Conservation (phyloP, 768 basidiomycete genomes). For the Auriculariales sp. region DNA sequence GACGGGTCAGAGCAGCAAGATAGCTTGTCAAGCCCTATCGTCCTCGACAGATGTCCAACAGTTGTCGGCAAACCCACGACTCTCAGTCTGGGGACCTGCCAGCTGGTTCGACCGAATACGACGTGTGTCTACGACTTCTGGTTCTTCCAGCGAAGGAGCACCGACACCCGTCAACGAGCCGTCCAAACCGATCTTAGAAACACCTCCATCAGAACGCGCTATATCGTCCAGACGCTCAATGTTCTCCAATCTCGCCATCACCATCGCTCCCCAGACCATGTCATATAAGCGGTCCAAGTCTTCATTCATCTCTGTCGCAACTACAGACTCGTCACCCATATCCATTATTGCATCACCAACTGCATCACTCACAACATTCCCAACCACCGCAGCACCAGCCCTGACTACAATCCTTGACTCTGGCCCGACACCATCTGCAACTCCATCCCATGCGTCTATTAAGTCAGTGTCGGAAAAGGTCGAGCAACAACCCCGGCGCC, state of each 20-base stretch:
- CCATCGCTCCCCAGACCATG: background rate
- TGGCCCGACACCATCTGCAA: background rate
- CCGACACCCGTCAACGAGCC: background rate
- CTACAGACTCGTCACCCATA: constrained; percentile 18
- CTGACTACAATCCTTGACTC: constrained; percentile 3
- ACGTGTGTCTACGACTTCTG: background rate
- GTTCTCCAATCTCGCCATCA: constrained; percentile 1
- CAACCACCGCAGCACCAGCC: constrained; percentile 6
- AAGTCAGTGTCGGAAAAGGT: constrained; percentile 1
- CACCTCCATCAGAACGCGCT: background rate
- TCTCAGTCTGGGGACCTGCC: background rate
- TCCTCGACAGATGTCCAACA: background rate
- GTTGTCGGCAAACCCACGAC: background rate
- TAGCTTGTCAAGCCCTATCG: background rate
- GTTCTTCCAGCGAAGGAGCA: background rate
- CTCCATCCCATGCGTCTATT: constrained; percentile 1
- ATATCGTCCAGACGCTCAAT: background rate
- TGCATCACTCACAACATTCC: constrained; percentile 1
- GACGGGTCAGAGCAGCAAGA: background rate
- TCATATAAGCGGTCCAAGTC: background rate
- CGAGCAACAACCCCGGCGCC: constrained; percentile 12
- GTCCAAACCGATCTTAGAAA: background rate
- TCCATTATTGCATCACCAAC: background rate
- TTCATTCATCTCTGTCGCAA: constrained; percentile 18
- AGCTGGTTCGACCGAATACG: background rate